Base-by-base conservation (phyloP, 306 rosid species). In the Oxytropis ochrocephala region DNA sequence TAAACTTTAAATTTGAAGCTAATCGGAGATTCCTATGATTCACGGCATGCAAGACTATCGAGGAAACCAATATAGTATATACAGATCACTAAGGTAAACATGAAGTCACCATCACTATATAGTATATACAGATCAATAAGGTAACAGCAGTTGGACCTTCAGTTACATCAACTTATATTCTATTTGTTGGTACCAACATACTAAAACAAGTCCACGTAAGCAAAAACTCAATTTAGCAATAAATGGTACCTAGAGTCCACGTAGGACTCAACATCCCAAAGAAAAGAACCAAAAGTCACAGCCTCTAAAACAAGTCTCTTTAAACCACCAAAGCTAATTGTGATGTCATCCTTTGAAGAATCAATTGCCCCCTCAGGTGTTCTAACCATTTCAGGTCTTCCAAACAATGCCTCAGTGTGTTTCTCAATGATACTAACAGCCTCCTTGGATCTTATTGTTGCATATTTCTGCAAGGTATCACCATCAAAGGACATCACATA, bases 391-490 rank as follows among this genome's bases (percentile, higher is more conserved):
- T 85, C 95, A 12, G 99, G 97, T 73, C 95, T 87, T 67, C 97
- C 99, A 80, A 94, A 91, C 80, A 94, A 78, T 44, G 97, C 96
- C 79, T 94, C 96, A 0, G 96, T 89, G 79, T 94, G 97, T 86
- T 91, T 91, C 78, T 94, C 97, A 29, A 91, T 87, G 76, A 94
- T 91, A 88, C 88, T 80, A 61, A 89, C 83, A 0, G 97, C 96
- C 80, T 94, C 99, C 49, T 84, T 94, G 7, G 99, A 94, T 69
- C 97, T 88, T 73, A 91, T 87, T 47, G 92, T 83, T 8, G 97
- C 92, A 73, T 84, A 84, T 76, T 92, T 84, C 80, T 91, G 96
- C 41, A 91, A 86, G 32, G 96, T 91, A 70, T 94, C 97, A 29
- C 87, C 84, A 27, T 94, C 97, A 53, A 94, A 84, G 9, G 96